phyloP scores from a whole-genome alignment of 352 stramenopile species.

The Pythium pyrilobum region DNA sequence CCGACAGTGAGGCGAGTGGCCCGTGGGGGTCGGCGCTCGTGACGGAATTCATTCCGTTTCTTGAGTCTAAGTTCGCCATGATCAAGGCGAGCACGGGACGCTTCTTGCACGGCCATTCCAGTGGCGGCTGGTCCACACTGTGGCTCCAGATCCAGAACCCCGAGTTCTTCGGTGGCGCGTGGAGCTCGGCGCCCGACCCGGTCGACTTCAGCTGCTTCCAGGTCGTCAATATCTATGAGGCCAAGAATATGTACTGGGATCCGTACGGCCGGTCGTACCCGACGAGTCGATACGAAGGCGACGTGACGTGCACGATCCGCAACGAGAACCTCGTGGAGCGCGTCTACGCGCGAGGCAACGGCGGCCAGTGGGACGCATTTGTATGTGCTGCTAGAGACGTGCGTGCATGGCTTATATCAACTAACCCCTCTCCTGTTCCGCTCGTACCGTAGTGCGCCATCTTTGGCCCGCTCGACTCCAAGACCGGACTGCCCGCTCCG shows the following conservation, averaged over 20 bases:
- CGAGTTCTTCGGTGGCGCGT: slow-evolving; percentile 66
- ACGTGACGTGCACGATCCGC: slow-evolving; percentile 51
- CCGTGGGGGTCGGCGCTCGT: slow-evolving; percentile 66
- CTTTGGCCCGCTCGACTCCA: slow-evolving; percentile 44
- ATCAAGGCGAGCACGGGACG: slow-evolving; percentile 29
- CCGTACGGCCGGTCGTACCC: slow-evolving; percentile 43
- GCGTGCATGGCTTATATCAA: background rate
- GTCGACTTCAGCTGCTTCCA: slow-evolving; percentile 72
- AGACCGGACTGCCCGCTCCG: slow-evolving; percentile 45
- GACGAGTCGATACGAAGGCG: slow-evolving; percentile 46
- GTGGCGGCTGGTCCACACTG: slow-evolving; percentile 59
- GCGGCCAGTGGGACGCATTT: slow-evolving; percentile 74
- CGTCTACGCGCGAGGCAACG: slow-evolving; percentile 58
- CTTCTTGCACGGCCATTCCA: slow-evolving; percentile 71
- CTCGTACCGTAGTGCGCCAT: slow-evolving; percentile 39
- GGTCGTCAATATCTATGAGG: slow-evolving; percentile 65
- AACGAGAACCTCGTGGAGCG: slow-evolving; percentile 72
- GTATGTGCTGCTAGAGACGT: slow-evolving; percentile 30
- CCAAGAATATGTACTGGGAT: slow-evolving; percentile 73
- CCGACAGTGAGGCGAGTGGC: slow-evolving; percentile 55
- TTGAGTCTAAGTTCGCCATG: slow-evolving; percentile 47
- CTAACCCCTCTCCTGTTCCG: background rate
- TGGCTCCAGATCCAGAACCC: slow-evolving; percentile 75
- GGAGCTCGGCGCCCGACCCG: slow-evolving; percentile 66
- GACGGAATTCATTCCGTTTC: slow-evolving; percentile 60